Conservation (phyloP, 345 rosid genomes). For the Toxicodendron radicans region DNA sequence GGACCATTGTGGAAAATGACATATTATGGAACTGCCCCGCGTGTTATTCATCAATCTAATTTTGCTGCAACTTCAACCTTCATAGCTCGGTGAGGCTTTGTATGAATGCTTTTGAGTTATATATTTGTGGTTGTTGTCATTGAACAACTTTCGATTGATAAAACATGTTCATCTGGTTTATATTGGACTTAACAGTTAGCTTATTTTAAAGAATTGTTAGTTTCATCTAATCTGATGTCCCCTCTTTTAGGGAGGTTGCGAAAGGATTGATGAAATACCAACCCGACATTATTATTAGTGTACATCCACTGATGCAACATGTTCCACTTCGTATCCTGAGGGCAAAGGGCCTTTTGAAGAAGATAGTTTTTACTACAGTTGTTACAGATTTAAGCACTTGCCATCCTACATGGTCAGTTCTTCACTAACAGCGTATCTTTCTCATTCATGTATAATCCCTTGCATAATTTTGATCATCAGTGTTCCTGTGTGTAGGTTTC, state of each 20-base stretch:
- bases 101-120: constrained; percentile 5
- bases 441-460: constrained; percentile 5
- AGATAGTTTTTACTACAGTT: constrained; percentile 93
- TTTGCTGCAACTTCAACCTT: constrained; percentile 96
- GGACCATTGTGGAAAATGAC: constrained; percentile 90
- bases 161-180: no score
- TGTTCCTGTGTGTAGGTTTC: constrained; percentile 63
- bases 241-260: constrained; percentile 75
- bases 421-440: background rate
- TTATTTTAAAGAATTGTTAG: background rate
- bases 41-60: constrained; percentile 87
- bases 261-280: constrained; percentile 97
- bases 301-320: constrained; percentile 98
- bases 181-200: no score
- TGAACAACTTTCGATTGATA: no score
- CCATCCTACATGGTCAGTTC: constrained; percentile 92
- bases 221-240: constrained; percentile 19
- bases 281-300: constrained; percentile 94
- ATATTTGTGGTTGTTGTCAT: no score
- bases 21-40: constrained; percentile 88
- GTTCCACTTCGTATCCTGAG: constrained; percentile 95
- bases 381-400: constrained; percentile 96
- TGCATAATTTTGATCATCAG: constrained; percentile 16
- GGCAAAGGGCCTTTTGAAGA: constrained; percentile 81
- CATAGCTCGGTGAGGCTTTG: constrained; percentile 79